Evolutionary conservation across 176 grass and related monocot species (phyloP).

Genomic region (Carex scoparia): DNA sequence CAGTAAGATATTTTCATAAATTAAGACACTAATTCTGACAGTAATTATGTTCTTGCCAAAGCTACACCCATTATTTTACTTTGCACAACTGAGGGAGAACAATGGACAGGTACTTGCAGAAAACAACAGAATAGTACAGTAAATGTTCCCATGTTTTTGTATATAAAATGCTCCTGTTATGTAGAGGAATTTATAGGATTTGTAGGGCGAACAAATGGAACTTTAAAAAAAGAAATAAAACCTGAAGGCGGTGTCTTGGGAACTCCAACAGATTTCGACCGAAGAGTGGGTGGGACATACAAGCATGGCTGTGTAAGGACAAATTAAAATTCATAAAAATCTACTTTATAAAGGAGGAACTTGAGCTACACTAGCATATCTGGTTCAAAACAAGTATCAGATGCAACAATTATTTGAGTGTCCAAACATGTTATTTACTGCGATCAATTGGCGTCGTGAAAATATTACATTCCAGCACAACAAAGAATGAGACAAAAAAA

Average conservation of each 20-base stretch:
- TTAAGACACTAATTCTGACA: background rate
- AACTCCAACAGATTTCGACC: constrained; percentile 40
- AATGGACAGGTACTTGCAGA: background rate
- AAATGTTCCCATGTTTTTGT: background rate
- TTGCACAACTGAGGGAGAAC: background rate
- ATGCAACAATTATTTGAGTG: background rate
- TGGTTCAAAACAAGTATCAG: background rate
- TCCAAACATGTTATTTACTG: background rate
- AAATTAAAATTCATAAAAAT: background rate
- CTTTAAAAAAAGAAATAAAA: constrained; percentile 33
- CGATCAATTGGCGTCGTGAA: background rate
- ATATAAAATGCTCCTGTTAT: background rate
- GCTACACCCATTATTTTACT: background rate
- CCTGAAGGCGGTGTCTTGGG: constrained; percentile 83
- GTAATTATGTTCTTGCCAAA: background rate
- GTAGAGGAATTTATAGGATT: background rate
- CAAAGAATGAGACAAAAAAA: background rate
- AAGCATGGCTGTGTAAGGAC: constrained; percentile 28
- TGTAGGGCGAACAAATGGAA: background rate
- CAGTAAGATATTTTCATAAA: background rate
- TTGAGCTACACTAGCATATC: background rate
- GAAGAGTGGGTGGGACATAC: constrained; percentile 48
- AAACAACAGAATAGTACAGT: background rate
- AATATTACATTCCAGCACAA: background rate
- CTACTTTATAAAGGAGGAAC: background rate